Conservation (phyloP, 1,284 basidiomycete species). For the Tausonia pullulans region DNA sequence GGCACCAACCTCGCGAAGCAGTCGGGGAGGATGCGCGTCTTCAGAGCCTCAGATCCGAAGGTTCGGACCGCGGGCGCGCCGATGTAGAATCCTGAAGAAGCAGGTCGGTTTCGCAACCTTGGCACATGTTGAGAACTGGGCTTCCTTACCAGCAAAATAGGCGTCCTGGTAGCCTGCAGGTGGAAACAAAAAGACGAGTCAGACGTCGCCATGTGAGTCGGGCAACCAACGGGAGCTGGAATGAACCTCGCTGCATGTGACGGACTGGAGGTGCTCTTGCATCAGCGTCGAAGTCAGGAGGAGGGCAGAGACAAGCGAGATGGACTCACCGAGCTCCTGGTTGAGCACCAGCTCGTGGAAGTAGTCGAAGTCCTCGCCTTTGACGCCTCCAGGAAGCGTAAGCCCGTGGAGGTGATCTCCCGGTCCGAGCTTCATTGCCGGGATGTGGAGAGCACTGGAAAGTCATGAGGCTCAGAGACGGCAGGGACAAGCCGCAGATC, state of each 20-base stretch:
- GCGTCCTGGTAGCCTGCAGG: too few species aligned
- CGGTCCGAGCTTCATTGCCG: slow-evolving; percentile 24
- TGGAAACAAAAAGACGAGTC: too few species aligned
- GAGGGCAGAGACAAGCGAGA: too few species aligned
- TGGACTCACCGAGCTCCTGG: slow-evolving; percentile 53
- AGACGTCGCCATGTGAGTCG: too few species aligned
- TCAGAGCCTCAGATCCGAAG: slow-evolving; percentile 66
- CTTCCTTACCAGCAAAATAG: too few species aligned
- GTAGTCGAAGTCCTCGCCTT: slow-evolving; percentile 72
- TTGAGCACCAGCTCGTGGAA: slow-evolving; percentile 58
- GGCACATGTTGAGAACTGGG: too few species aligned
- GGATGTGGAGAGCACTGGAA: neutral
- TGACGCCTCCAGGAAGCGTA: slow-evolving; percentile 63
- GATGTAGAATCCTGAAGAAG: slow-evolving; percentile 34
- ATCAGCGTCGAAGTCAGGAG: too few species aligned
- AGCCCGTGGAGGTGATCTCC: slow-evolving; percentile 67
- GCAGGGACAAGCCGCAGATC: neutral
- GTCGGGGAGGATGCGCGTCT: slow-evolving; percentile 65
- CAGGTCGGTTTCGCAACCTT: too few species aligned
- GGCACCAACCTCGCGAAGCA: slow-evolving; percentile 39
- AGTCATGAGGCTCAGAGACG: neutral
- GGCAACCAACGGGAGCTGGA: too few species aligned
- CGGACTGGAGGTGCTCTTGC: too few species aligned
- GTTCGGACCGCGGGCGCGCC: slow-evolving; percentile 63
- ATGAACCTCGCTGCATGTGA: too few species aligned